phyloP scores from a whole-genome alignment of 2,329 filamentous ascomycete species.

The Diaporthe helianthi region DNA sequence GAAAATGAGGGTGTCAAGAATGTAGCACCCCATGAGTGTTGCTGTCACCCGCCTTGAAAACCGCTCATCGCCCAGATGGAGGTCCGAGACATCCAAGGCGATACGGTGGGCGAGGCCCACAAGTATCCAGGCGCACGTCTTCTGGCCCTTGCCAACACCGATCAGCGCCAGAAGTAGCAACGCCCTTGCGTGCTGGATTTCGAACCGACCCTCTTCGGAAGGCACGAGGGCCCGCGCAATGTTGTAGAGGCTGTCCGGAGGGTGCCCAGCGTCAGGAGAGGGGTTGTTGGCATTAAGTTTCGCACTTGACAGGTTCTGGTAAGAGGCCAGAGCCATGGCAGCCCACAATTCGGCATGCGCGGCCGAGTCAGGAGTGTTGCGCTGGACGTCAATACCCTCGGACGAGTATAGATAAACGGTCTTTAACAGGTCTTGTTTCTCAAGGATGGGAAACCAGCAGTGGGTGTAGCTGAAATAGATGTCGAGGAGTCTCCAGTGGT shows the following conservation, averaged over 20 bases:
- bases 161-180: slow-evolving; percentile 67
- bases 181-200: slow-evolving; percentile 61
- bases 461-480: slow-evolving; percentile 79
- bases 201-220: slow-evolving; percentile 53
- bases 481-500: slow-evolving; percentile 69
- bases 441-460: slow-evolving; percentile 77
- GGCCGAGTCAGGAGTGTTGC: slow-evolving; percentile 40
- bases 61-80: slow-evolving; percentile 28
- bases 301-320: slow-evolving; percentile 53
- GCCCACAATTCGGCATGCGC: slow-evolving; percentile 67
- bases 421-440: slow-evolving; percentile 67
- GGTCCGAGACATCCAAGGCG: slow-evolving; percentile 44
- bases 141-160: slow-evolving; percentile 65
- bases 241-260: slow-evolving; percentile 53
- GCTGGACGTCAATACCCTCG: slow-evolving; percentile 41
- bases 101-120: slow-evolving; percentile 69
- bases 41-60: slow-evolving; percentile 39
- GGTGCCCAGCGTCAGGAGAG: slow-evolving; percentile 37
- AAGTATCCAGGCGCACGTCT: slow-evolving; percentile 67
- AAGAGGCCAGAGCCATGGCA: slow-evolving; percentile 62
- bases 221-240: slow-evolving; percentile 59
- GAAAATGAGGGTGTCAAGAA: slow-evolving; percentile 66
- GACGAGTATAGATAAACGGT: slow-evolving; percentile 52
- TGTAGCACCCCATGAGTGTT: slow-evolving; percentile 61
- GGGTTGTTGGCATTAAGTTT: slow-evolving; percentile 28